Evolutionary conservation across 345 rosid genomes (phyloP).

Genomic region (Orychophragmus violaceus): DNA sequence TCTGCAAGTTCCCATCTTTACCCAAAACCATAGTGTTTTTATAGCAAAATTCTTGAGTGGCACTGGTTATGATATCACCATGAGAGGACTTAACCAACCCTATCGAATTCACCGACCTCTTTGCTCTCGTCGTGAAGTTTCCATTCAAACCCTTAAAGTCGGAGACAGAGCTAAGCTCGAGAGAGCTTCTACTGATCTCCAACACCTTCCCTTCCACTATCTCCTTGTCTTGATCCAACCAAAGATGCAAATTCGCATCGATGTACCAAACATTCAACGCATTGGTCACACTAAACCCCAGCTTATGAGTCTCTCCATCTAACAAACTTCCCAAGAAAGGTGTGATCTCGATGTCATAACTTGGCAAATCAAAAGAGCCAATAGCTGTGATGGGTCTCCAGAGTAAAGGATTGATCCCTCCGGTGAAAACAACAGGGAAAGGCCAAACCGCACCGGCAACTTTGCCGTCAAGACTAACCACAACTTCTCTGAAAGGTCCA

Average conservation of each 20-base stretch:
- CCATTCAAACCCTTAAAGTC: slow-evolving; percentile 54
- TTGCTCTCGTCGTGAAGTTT: slow-evolving; percentile 41
- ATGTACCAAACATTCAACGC: slow-evolving; percentile 80
- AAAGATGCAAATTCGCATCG: slow-evolving; percentile 88
- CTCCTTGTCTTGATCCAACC: slow-evolving; percentile 48
- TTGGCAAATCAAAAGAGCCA: slow-evolving; percentile 82
- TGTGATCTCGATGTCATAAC: slow-evolving; percentile 78
- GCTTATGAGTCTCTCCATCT: slow-evolving; percentile 56
- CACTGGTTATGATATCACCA: slow-evolving; percentile 50
- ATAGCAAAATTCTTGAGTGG: slow-evolving; percentile 46
- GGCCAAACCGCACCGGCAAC: slow-evolving; percentile 82
- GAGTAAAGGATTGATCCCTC: slow-evolving; percentile 74
- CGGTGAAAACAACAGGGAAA: slow-evolving; percentile 80
- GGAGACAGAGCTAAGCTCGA: slow-evolving; percentile 28
- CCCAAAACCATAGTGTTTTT: slow-evolving; percentile 52
- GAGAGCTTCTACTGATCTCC: slow-evolving; percentile 37
- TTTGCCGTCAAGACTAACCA: slow-evolving; percentile 60
- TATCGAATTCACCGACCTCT: slow-evolving; percentile 42
- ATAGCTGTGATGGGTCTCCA: slow-evolving; percentile 82
- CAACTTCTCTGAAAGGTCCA: slow-evolving; percentile 90
- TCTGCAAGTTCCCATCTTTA: slow-evolving; percentile 47
- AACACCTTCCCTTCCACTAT: slow-evolving; percentile 56
- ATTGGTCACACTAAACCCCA: slow-evolving; percentile 66
- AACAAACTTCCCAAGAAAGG: slow-evolving; percentile 57
- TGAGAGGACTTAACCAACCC: slow-evolving; percentile 70